Percentiles rank a stretch among this genome's conserved stretches.
These are phyloP conservation scores for Podospora conica DNA, from an alignment of 495 filamentous ascomycete genomes.

Conservation along the genomic window DNA sequence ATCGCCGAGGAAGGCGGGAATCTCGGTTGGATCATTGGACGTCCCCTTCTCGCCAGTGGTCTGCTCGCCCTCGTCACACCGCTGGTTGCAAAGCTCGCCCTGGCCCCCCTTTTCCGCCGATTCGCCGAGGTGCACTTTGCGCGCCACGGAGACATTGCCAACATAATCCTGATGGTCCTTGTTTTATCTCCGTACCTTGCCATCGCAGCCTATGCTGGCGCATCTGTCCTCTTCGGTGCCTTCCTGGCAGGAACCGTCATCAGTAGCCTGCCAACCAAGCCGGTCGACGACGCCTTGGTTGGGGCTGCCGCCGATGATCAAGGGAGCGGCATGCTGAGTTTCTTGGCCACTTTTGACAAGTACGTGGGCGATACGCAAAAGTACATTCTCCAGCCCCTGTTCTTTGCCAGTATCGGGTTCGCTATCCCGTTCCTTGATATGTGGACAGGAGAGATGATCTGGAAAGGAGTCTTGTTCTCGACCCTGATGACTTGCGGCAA, in stretches of 20 bases:
- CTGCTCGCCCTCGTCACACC: slow-evolving; percentile 24
- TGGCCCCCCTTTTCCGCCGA: slow-evolving; percentile 14
- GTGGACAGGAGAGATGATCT: slow-evolving; percentile 57
- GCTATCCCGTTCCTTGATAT: slow-evolving; percentile 68
- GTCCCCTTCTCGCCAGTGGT: slow-evolving; percentile 22
- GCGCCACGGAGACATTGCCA: slow-evolving; percentile 8
- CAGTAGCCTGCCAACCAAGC: slow-evolving; percentile 31
- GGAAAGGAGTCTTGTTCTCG: slow-evolving; percentile 67
- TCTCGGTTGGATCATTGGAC: slow-evolving; percentile 27
- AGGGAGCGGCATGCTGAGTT: no score
- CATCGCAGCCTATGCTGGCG: slow-evolving; percentile 43
- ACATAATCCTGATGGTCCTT: slow-evolving; percentile 16
- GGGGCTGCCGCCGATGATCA: no score
- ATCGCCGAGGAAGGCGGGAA: slow-evolving; percentile 7
- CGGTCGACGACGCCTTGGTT: no score
- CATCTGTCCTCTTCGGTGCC: slow-evolving; percentile 64
- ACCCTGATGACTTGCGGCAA: slow-evolving; percentile 66
- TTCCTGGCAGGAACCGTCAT: slow-evolving; percentile 59
- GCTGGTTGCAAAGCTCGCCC: slow-evolving; percentile 10
- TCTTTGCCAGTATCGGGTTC: slow-evolving; percentile 79
- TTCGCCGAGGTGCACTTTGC: slow-evolving; percentile 2
- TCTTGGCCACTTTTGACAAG: slow-evolving; percentile 43
- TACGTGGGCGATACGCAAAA: no score
- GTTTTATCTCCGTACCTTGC: slow-evolving; percentile 20
- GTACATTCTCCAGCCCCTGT: slow-evolving; percentile 63